Conservation (phyloP, 1,284 basidiomycete genomes). For the Fomitopsis schrenkii region DNA sequence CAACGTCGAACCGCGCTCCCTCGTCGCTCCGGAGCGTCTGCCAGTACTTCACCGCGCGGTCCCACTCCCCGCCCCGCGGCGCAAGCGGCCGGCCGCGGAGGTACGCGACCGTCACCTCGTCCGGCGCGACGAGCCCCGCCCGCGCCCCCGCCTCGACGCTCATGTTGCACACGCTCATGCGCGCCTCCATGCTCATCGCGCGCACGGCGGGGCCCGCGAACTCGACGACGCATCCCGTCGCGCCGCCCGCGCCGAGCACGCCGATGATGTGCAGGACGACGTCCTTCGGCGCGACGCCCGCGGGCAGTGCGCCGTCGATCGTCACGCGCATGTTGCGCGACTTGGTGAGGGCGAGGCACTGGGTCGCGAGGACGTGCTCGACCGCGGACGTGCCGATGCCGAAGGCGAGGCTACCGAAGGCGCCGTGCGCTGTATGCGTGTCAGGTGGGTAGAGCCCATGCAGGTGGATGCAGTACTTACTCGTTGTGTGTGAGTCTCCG, state of each 20-base stretch:
- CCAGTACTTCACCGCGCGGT: slow-evolving; percentile 88
- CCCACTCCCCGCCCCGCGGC: slow-evolving; percentile 89
- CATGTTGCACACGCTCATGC: slow-evolving; percentile 99
- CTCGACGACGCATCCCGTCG: slow-evolving; percentile 91
- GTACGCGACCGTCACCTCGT: slow-evolving; percentile 89
- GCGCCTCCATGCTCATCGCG: slow-evolving; percentile 89
- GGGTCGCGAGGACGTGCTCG: slow-evolving; percentile 95
- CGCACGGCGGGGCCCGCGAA: slow-evolving; percentile 92
- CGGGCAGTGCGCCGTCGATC: slow-evolving; percentile 81
- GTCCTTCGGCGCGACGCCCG: slow-evolving; percentile 93
- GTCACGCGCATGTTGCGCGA: slow-evolving; percentile 95
- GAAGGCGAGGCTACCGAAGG: slow-evolving; percentile 94
- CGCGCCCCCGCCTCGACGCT: slow-evolving; percentile 95
- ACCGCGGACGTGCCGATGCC: slow-evolving; percentile 97
- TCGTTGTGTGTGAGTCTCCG: slow-evolving; percentile 93
- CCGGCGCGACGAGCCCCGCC: slow-evolving; percentile 94
- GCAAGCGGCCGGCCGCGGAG: slow-evolving; percentile 83
- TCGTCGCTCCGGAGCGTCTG: slow-evolving; percentile 81
- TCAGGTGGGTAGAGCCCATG: no score
- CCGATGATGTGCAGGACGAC: slow-evolving; percentile 95
- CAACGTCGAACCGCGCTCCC: slow-evolving; percentile 87
- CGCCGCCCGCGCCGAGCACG: slow-evolving; percentile 90
- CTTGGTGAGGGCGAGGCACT: slow-evolving; percentile 89
- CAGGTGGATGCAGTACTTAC: no score
- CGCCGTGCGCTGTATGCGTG: slow-evolving; percentile 63